Evolutionary conservation across 257 asterid genomes (phyloP).

Genomic region (Solanum clarkiae): DNA sequence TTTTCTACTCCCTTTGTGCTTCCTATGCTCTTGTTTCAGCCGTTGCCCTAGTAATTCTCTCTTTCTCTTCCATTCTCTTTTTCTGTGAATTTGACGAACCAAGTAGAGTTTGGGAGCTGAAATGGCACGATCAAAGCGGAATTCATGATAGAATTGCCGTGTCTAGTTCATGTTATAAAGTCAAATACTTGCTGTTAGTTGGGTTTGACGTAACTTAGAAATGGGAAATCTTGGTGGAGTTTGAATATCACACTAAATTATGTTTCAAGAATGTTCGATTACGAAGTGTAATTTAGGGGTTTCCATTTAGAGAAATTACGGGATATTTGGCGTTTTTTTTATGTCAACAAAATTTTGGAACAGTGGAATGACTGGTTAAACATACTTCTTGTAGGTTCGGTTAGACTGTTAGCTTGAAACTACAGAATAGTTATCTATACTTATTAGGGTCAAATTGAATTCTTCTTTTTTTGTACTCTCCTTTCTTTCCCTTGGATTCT

Average conservation of each 20-base stretch:
- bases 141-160: neutral
- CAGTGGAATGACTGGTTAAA: neutral
- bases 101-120: neutral
- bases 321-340: neutral
- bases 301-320: neutral
- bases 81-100: neutral
- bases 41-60: slow-evolving; percentile 53
- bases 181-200: neutral
- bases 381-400: neutral
- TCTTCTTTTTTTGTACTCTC: neutral
- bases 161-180: neutral
- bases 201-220: neutral
- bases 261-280: neutral
- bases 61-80: neutral
- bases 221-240: neutral
- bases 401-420: neutral
- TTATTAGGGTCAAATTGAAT: neutral
- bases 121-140: neutral
- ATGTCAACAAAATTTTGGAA: neutral
- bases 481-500: neutral
- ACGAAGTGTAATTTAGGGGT: neutral
- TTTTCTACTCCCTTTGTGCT: slow-evolving; percentile 74
- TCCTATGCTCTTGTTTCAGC: slow-evolving; percentile 64
- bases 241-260: neutral
- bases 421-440: neutral